phyloP scores from a whole-genome alignment of 2,329 filamentous ascomycete genomes.

The Graphium sp. region DNA sequence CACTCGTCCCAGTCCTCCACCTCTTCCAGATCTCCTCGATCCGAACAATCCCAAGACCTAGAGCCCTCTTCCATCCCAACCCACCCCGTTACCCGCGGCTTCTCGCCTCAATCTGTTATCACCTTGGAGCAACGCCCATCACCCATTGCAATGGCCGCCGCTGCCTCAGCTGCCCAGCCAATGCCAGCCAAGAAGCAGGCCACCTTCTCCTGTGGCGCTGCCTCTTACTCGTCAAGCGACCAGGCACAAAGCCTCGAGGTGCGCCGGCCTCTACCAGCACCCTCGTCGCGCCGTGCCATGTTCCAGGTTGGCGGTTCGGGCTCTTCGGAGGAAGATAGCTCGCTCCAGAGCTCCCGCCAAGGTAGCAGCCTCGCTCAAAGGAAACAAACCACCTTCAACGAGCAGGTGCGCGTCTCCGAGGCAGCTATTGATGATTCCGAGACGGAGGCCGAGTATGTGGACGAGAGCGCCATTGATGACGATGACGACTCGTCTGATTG shows the following conservation, averaged over 20 bases:
- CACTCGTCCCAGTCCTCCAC: constrained; percentile 26
- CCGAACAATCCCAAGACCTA: constrained; percentile 15
- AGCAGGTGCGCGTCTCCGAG: constrained; percentile 24
- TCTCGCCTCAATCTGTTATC: constrained; percentile 44
- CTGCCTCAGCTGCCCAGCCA: constrained; percentile 36
- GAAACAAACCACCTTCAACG: constrained; percentile 65
- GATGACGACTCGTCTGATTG: constrained; percentile 46
- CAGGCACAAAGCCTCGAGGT: constrained; percentile 29
- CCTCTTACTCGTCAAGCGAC: constrained; percentile 63
- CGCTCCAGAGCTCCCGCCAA: constrained; percentile 39
- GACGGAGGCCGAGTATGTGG: constrained; percentile 51
- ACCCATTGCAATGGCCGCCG: constrained; percentile 1
- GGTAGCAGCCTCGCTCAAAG: constrained; percentile 32
- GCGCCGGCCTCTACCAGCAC: not conserved
- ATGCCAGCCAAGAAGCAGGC: constrained; percentile 49
- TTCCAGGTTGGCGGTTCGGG: constrained; percentile 36
- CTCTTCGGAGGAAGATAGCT: constrained; percentile 65
- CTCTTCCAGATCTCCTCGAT: constrained; percentile 28
- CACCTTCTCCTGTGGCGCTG: constrained; percentile 57
- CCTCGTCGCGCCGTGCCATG: constrained; percentile 17
- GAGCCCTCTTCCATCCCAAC: constrained; percentile 27
- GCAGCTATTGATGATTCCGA: constrained; percentile 36
- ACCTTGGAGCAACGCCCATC: constrained; percentile 2
- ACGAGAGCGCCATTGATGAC: constrained; percentile 69
- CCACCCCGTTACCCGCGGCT: constrained; percentile 64